Percentiles rank a stretch among this genome's conserved stretches.
These are phyloP conservation scores for Nicotiana undulata DNA, from an alignment of 257 asterid genomes.

Conservation along the genomic window DNA sequence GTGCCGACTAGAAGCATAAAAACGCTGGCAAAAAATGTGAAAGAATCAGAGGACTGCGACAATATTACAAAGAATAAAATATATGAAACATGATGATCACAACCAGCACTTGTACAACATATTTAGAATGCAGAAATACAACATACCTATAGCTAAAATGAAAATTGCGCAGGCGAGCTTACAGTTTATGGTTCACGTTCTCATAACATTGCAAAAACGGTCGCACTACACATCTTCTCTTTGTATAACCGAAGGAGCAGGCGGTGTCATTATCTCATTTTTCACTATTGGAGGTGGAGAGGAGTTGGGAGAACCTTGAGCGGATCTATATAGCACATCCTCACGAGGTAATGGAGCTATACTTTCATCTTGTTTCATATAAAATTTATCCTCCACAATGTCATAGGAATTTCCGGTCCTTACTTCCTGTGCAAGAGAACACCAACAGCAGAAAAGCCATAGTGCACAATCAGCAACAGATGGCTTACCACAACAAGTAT, in stretches of 20 bases:
- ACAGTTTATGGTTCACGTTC: not conserved
- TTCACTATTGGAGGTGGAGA: slow-evolving; percentile 11
- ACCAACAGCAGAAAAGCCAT: slow-evolving; percentile 95
- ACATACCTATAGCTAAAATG: not conserved
- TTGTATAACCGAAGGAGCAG: slow-evolving; percentile 31
- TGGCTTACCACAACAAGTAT: slow-evolving; percentile 53
- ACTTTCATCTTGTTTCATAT: slow-evolving; percentile 23
- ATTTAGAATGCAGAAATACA: not conserved
- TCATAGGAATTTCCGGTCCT: slow-evolving; percentile 78
- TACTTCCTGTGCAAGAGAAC: slow-evolving; percentile 82
- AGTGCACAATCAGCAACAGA: slow-evolving; percentile 59
- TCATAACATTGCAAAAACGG: not conserved
- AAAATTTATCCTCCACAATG: slow-evolving; percentile 63
- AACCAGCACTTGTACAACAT: not conserved
- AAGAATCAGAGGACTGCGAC: not conserved
- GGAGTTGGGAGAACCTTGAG: slow-evolving; percentile 25
- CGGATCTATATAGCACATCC: slow-evolving; percentile 38
- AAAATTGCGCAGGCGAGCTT: not conserved
- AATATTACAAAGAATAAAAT: not conserved
- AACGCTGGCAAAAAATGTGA: not conserved
- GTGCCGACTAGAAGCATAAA: not conserved
- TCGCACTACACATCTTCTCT: slow-evolving; percentile 31
- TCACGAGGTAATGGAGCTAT: slow-evolving; percentile 59
- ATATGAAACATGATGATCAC: not conserved
- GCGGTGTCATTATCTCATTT: slow-evolving; percentile 43